Base-by-base conservation (phyloP, 495 filamentous ascomycete species). In the Hypoxylon trugodes region DNA sequence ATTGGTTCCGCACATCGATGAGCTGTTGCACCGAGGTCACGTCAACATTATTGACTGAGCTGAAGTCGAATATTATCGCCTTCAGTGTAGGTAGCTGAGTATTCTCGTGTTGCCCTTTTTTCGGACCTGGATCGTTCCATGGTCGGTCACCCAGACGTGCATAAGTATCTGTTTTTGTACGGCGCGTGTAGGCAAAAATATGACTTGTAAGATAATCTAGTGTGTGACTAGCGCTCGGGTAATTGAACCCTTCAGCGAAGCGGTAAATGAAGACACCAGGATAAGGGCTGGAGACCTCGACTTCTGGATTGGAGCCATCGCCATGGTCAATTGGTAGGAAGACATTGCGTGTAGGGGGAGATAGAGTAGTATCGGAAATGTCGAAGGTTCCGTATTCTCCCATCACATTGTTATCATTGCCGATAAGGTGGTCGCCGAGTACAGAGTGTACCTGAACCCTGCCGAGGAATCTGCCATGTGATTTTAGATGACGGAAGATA, bases 251-350 rank as follows among this genome's bases (percentile, higher is more conserved):
- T 79, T 98, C 95, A 3, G 92, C 88, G 77, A 98, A 98, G 35
- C 95, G 87, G 78, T 97, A 98, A 73, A 98, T 97, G 80, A 98
- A 98, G 67, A 98, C 87, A 56, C 95, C 95, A 0, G 95, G 93
- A 69, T 93, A 93, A 5, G 95, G 95, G 60, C 84, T 86, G 55
- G 89, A 78, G 6, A 96, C 78, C 2, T 91, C 84, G 53, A 98
- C 80, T 15, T 89, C 82, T 1, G 96, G 95, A 73, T 98, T 98
- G 10, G 90, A 93, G 41, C 95, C 95, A 71, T 98, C 95, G 15
- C 81, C 77, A 70, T 93, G 92, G 60, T 90, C 88, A 61, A 97
- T 82, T 4, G 95, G 95, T n/a, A 98, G 79, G 82, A 94, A 98
- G 36, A 97, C 86, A 38, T 91, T 91, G 9, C 93, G 85, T 36